phyloP scores from a whole-genome alignment of 495 filamentous ascomycete genomes.

The Hyaloscypha variabilis region DNA sequence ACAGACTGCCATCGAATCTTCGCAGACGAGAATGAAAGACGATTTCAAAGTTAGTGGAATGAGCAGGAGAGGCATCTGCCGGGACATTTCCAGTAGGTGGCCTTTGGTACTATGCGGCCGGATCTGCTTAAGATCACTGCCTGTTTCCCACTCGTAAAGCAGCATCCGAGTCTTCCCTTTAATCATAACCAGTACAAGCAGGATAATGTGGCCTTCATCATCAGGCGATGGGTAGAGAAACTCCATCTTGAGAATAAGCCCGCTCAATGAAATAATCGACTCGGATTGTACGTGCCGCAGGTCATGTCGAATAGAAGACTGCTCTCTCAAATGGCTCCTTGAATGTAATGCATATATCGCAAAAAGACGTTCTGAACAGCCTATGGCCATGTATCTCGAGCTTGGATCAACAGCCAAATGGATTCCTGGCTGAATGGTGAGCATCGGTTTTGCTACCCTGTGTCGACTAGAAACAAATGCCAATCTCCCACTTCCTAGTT shows the following conservation, averaged over 20 bases:
- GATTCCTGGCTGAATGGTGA: slow-evolving; percentile 66
- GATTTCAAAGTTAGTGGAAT: slow-evolving; percentile 68
- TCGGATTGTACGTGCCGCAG: slow-evolving; percentile 50
- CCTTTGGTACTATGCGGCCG: slow-evolving; percentile 45
- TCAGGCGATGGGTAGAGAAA: slow-evolving; percentile 76
- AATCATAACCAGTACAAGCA: slow-evolving; percentile 71
- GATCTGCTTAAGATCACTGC: slow-evolving; percentile 37
- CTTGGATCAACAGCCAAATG: slow-evolving; percentile 83
- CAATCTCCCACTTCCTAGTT: slow-evolving; percentile 42
- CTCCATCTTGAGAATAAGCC: slow-evolving; percentile 81
- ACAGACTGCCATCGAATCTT: slow-evolving; percentile 60
- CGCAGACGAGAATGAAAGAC: slow-evolving; percentile 66
- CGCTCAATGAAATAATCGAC: slow-evolving; percentile 62
- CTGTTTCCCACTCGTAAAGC: slow-evolving; percentile 75
- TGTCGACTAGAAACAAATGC: slow-evolving; percentile 63
- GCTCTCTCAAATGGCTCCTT: slow-evolving; percentile 45
- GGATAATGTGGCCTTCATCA: slow-evolving; percentile 68
- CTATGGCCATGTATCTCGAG: slow-evolving; percentile 50
- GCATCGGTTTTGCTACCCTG: slow-evolving; percentile 55
- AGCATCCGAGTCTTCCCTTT: slow-evolving; percentile 62
- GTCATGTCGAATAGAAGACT: slow-evolving; percentile 37
- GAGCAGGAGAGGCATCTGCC: slow-evolving; percentile 65
- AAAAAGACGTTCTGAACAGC: slow-evolving; percentile 45
- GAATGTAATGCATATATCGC: slow-evolving; percentile 63
- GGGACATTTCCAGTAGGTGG: slow-evolving; percentile 57